Evolutionary conservation across 768 basidiomycete genomes (phyloP).

Genomic region (Russula griseocarnosa): DNA sequence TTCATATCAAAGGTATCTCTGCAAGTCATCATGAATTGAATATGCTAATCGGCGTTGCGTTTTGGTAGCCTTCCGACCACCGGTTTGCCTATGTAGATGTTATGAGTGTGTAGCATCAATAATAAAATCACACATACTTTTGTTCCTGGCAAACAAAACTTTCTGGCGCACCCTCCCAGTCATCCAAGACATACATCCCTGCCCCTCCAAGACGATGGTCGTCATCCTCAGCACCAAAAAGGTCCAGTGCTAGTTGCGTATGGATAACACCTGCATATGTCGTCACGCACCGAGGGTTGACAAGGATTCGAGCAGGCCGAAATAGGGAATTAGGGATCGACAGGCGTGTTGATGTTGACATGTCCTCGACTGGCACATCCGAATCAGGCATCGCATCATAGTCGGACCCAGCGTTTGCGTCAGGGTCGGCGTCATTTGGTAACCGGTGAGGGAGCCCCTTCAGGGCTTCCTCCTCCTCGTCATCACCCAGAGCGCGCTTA

Average conservation of each 20-base stretch:
- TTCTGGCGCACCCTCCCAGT: constrained; percentile 96
- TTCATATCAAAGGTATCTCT: constrained; percentile 16
- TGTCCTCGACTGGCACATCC: constrained; percentile 39
- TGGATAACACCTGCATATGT: constrained; percentile 98
- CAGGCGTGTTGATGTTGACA: constrained; percentile 36
- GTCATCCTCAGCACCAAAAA: constrained; percentile 78
- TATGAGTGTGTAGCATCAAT: constrained; percentile 6
- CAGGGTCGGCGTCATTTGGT: constrained; percentile 47
- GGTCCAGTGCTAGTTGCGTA: constrained; percentile 88
- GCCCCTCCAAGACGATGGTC: constrained; percentile 47
- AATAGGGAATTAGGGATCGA: constrained; percentile 87
- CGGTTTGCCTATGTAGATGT: constrained; percentile 57
- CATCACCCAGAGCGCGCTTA: constrained; percentile 35
- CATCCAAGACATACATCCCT: constrained; percentile 81
- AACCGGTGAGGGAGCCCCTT: constrained; percentile 33
- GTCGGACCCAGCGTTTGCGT: constrained; percentile 82
- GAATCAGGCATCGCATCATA: constrained; percentile 81
- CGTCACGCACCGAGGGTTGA: constrained; percentile 95
- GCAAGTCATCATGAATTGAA: constrained; percentile 72
- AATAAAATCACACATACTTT: constrained; percentile 43
- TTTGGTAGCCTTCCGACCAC: constrained; percentile 85
- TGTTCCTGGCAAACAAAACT: constrained; percentile 98
- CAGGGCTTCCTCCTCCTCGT: constrained; percentile 27
- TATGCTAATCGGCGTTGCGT: constrained; percentile 82
- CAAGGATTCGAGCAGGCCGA: constrained; percentile 82